Conservation (phyloP, 2,329 filamentous ascomycete genomes). For the Hymenoscyphus fraxineus region DNA sequence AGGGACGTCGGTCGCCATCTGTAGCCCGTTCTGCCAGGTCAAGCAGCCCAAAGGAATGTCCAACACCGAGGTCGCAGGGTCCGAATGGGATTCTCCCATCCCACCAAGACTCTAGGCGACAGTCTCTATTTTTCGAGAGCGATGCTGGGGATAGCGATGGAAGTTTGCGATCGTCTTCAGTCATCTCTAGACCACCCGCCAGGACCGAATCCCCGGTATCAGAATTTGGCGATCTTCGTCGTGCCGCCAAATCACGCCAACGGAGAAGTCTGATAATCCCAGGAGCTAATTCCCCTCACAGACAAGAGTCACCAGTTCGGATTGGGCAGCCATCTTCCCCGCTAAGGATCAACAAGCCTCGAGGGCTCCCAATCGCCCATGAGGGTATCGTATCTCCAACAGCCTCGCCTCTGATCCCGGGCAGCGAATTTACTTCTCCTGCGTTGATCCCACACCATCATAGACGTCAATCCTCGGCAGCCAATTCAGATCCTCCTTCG, state of each 20-base stretch:
- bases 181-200: slow-evolving; percentile 61
- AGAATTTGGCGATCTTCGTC: slow-evolving; percentile 72
- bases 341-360: slow-evolving; percentile 78
- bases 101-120: slow-evolving; percentile 64
- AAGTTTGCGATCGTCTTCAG: slow-evolving; percentile 76
- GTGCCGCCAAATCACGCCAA: slow-evolving; percentile 75
- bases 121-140: slow-evolving; percentile 76
- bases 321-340: slow-evolving; percentile 75
- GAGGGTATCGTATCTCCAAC: slow-evolving; percentile 78
- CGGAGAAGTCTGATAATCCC: slow-evolving; percentile 82
- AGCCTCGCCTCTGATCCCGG: slow-evolving; percentile 80
- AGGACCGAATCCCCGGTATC: slow-evolving; percentile 88
- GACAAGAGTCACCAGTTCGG: slow-evolving; percentile 86
- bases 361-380: slow-evolving; percentile 54
- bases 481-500: slow-evolving; percentile 63
- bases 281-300: slow-evolving; percentile 71
- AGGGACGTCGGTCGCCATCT: slow-evolving; percentile 49
- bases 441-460: slow-evolving; percentile 65
- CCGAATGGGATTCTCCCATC: slow-evolving; percentile 54
- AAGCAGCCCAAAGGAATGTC: slow-evolving; percentile 84
- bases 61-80: slow-evolving; percentile 81
- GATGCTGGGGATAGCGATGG: slow-evolving; percentile 83
- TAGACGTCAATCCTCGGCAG: slow-evolving; percentile 85
- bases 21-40: slow-evolving; percentile 67
- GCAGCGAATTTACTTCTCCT: slow-evolving; percentile 77